Conservation (phyloP, 1,284 basidiomycete species). For the Fomitopsis pinicola region DNA sequence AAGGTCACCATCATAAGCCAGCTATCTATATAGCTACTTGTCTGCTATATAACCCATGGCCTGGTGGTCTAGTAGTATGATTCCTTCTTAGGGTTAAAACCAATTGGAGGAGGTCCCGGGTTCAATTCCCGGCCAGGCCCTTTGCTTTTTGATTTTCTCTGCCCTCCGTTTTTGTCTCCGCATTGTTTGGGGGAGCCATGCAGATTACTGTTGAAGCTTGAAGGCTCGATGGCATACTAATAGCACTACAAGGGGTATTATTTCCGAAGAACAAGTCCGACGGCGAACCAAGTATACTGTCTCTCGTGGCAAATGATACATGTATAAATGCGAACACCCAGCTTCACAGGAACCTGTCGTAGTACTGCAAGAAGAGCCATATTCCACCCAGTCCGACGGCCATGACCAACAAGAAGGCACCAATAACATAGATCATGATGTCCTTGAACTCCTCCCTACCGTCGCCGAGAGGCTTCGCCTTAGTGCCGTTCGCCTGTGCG, state of each 20-base stretch:
- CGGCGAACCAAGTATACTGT: not conserved
- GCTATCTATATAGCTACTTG: not conserved
- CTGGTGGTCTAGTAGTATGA: slow-evolving; percentile 36
- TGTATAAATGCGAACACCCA: not conserved
- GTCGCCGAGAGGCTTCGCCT: slow-evolving; percentile 8
- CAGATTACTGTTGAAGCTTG: too few species aligned
- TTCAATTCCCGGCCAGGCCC: slow-evolving; percentile 84
- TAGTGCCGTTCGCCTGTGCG: slow-evolving; percentile 10
- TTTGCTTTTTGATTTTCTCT: slow-evolving; percentile 14
- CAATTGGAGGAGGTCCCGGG: slow-evolving; percentile 76
- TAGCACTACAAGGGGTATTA: too few species aligned
- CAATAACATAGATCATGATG: slow-evolving; percentile 32
- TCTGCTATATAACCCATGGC: slow-evolving; percentile 7
- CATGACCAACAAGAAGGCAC: slow-evolving; percentile 37
- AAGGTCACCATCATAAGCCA: too few species aligned
- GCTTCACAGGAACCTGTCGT: not conserved
- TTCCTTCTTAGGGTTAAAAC: slow-evolving; percentile 31
- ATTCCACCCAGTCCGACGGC: slow-evolving; percentile 28
- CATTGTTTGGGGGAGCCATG: too few species aligned
- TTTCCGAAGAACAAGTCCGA: not conserved
- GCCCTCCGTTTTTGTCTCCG: not conserved
- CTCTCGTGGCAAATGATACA: not conserved
- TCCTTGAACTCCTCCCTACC: slow-evolving; percentile 17
- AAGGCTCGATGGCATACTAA: too few species aligned
- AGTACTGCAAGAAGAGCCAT: slow-evolving; percentile 31